Evolutionary conservation across 2,329 filamentous ascomycete genomes (phyloP).

Genomic region (Raffaelea deltoideospora): DNA sequence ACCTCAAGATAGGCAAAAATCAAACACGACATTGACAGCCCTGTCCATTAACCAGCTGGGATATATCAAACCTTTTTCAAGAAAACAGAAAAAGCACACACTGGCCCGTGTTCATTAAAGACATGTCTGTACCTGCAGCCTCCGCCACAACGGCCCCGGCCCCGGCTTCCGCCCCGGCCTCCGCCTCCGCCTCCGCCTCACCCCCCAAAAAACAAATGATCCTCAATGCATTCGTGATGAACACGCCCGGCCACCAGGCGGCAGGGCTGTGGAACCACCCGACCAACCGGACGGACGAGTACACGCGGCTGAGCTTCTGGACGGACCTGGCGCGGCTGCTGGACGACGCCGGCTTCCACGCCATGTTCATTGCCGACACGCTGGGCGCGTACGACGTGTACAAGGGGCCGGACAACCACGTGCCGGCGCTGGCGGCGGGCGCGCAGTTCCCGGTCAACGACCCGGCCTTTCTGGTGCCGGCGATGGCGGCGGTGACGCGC

Average conservation of each 20-base stretch:
- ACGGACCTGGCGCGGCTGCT: conserved; percentile 6
- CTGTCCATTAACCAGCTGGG: no score
- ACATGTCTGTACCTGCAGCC: no score
- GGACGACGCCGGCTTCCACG: conserved; percentile 7
- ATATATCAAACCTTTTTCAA: no score
- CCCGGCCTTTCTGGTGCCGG: conserved; percentile 3
- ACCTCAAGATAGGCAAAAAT: no score
- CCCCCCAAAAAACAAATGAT: conserved; percentile 23
- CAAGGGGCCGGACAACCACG: conserved; percentile 6
- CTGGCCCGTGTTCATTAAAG: no score
- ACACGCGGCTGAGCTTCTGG: conserved; percentile 6
- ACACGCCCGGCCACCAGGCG: conserved; percentile 7
- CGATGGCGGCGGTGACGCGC: conserved; percentile 7
- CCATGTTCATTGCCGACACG: conserved; percentile 8
- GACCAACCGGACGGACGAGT: conserved; percentile 6
- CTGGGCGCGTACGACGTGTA: conserved; percentile 8
- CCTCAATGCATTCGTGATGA: conserved; percentile 25
- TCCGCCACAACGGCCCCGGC: no score
- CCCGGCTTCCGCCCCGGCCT: no score
- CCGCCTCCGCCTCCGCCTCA: no score
- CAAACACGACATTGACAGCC: no score
- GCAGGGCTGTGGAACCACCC: conserved; percentile 8
- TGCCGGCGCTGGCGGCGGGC: conserved; percentile 4
- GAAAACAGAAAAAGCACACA: no score
- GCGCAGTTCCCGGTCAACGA: conserved; percentile 9